Evolutionary conservation across 257 asterid genomes (phyloP), one percentile per base, ranked within the genome.

Genomic region (Salvia hispanica): DNA sequence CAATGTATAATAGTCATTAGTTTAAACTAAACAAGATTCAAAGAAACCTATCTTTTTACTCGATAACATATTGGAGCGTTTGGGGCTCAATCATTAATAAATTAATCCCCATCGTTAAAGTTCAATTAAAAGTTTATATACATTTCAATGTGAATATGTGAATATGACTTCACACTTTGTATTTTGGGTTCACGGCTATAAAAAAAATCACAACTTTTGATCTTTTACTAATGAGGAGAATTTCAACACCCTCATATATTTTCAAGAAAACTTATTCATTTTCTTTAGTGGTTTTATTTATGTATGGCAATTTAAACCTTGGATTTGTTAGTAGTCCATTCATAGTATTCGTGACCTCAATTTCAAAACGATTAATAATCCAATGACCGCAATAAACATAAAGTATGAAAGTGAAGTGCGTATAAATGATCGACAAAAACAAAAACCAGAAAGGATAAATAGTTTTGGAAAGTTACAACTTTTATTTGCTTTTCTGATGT

Each of bases 331-430:
- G 13, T 52, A 42, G 58, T 59, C 64, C 60, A 54, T 55, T 62
- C 42, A 47, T 54, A 67, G 13, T 64, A 40, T 67, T 67, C 21
- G 33, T 50, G 51, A 39, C 70, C 48, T 71, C 34, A 42, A 62
- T 56, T 74, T 62, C 45, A 31, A 72, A 72, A 70, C 40, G 51
- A 57, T 48, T 62, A 67, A 75, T 25, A 25, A 25, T 25, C 31
- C 31, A 25, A 25, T 25, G 31, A 25, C 9, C 59, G 58, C 59
- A 69, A 52, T 77, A 6, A 55, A 64, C 46, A 9, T 58, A 72
- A 80, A 54, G 77, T 62, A 44, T 28, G 63, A 66, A 51, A 54
- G 57, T 60, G 54, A 74, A 53, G 72, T 64, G 64, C 53, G 71
- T 13, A 28, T 36, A n/a, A 36, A 16, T 44, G 66, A 69, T 48